These are phyloP conservation scores for Saccharum officinarum DNA, from an alignment of 176 grass and related monocot genomes.

Conservation along the genomic window DNA sequence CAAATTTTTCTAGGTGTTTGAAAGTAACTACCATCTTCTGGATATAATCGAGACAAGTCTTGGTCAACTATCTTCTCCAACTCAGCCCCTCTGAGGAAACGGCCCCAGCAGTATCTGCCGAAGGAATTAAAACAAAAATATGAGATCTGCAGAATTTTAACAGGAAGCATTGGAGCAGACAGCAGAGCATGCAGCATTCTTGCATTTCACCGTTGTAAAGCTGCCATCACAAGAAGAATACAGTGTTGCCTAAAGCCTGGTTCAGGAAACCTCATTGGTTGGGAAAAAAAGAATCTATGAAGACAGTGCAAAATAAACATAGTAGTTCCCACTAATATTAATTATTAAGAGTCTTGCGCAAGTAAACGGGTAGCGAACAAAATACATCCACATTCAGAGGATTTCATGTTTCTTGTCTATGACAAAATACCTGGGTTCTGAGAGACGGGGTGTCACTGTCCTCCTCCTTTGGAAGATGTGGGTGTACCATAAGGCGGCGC, in stretches of 20 bases:
- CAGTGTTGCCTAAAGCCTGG: background rate
- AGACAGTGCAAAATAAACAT: background rate
- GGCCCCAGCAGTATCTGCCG: too few relatives aligned
- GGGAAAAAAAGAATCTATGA: background rate
- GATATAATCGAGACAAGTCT: too few relatives aligned
- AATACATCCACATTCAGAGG: background rate
- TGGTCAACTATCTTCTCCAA: too few relatives aligned
- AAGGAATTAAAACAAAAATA: too few relatives aligned
- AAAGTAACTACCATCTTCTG: too few relatives aligned
- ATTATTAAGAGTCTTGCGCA: background rate
- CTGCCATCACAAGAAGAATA: too few relatives aligned
- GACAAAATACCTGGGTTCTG: slow-evolving; percentile 82
- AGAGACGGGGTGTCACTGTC: slow-evolving; percentile 84
- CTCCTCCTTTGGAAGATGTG: slow-evolving; percentile 71
- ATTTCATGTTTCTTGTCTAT: slow-evolving; percentile 16
- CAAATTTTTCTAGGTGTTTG: too few relatives aligned
- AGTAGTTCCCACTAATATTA: slow-evolving; percentile 2
- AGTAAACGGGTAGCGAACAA: background rate
- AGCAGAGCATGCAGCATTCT: too few relatives aligned
- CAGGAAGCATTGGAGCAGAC: too few relatives aligned
- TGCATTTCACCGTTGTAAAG: too few relatives aligned
- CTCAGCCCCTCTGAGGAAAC: too few relatives aligned
- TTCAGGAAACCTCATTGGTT: background rate
- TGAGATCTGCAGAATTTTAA: too few relatives aligned
- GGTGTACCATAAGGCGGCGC: slow-evolving; percentile 73